Percentiles rank a stretch among this genome's conserved stretches.
Evolutionary conservation across 140 eudicot genomes (phyloP).

Genomic region (Flaveria floridana): DNA sequence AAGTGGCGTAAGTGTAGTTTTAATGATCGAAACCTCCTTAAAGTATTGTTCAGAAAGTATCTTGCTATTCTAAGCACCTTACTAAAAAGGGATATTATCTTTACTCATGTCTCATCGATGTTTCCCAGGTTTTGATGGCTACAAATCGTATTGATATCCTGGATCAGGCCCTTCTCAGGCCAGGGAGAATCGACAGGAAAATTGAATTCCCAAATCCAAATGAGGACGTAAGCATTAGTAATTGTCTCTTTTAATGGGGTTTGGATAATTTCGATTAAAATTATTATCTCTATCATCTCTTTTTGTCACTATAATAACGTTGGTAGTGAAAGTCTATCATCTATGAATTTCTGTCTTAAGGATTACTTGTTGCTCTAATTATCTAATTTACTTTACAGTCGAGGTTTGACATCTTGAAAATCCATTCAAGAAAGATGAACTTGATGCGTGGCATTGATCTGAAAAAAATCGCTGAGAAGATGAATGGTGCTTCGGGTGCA

Average conservation of each 20-base stretch:
- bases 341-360: background rate
- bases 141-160: slow-evolving; percentile 58
- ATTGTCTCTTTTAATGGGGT: background rate
- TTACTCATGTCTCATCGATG: background rate
- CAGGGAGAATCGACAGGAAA: slow-evolving; percentile 59
- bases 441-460: slow-evolving; percentile 87
- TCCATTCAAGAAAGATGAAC: slow-evolving; percentile 83
- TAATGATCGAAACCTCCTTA: background rate
- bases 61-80: background rate
- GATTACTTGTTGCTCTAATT: background rate
- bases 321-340: background rate
- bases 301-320: too few species aligned
- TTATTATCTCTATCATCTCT: background rate
- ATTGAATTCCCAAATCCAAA: slow-evolving; percentile 63
- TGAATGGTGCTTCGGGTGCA: slow-evolving; percentile 95
- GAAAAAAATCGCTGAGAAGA: slow-evolving; percentile 85
- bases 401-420: slow-evolving; percentile 72
- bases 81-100: background rate
- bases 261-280: background rate
- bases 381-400: slow-evolving; percentile 46
- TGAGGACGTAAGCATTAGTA: slow-evolving; percentile 40
- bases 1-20: background rate
- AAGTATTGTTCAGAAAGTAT: background rate
- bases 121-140: slow-evolving; percentile 54
- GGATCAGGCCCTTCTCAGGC: slow-evolving; percentile 67